A percentile compares a stretch with the other conserved stretches of the same genome.
Evolutionary conservation across 2,329 filamentous ascomycete species (phyloP).

Genomic region (Onygenales sp.): DNA sequence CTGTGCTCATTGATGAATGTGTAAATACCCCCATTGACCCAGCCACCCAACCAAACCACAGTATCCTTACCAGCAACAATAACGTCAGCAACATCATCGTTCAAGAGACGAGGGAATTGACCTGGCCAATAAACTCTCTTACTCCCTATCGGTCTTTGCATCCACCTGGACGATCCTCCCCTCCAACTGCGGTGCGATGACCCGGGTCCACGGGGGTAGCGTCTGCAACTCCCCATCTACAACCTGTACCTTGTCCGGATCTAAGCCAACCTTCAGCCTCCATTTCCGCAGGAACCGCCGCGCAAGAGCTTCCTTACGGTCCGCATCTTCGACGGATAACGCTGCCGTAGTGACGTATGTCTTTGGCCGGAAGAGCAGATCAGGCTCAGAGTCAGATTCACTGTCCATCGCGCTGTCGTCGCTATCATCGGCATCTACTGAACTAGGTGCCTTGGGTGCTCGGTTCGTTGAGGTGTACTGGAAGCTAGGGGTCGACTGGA

Average conservation of each 20-base stretch:
- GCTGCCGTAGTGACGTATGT: conserved; percentile 31
- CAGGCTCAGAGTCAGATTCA: conserved; percentile 33
- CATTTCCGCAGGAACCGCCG: conserved; percentile 63
- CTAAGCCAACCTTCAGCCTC: conserved; percentile 58
- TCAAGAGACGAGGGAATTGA: too few species aligned
- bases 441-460: neutral
- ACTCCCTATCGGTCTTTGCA: neutral
- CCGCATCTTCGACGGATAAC: conserved; percentile 38
- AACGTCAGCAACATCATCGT: too few species aligned
- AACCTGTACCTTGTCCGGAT: conserved; percentile 40
- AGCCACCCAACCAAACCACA: too few species aligned
- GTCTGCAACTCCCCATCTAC: conserved; percentile 48
- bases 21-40: too few species aligned
- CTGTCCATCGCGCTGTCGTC: conserved; percentile 25
- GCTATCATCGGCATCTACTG: neutral
- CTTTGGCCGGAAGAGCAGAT: conserved; percentile 26
- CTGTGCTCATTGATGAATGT: too few species aligned
- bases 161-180: conserved; percentile 52
- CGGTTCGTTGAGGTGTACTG: conserved; percentile 9
- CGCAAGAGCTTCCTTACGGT: conserved; percentile 54
- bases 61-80: too few species aligned
- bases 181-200: conserved; percentile 68
- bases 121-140: neutral
- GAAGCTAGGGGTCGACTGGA: conserved; percentile 15
- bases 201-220: conserved; percentile 62